These are phyloP conservation scores for Cordyceps fumosorosea DNA, from an alignment of 2,329 filamentous ascomycete species.

Conservation along the genomic window DNA sequence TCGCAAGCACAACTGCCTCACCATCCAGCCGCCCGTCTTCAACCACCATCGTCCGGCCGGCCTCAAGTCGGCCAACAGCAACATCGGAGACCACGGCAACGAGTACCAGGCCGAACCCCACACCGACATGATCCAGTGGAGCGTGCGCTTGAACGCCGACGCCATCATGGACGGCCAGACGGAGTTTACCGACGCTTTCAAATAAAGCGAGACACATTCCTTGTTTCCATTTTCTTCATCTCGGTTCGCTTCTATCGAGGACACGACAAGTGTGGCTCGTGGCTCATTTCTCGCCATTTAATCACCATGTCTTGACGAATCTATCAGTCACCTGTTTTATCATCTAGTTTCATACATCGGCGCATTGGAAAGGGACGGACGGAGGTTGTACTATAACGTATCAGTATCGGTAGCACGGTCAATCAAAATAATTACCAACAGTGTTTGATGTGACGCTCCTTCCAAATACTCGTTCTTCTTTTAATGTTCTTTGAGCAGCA, in stretches of 20 bases:
- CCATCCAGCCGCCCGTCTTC: slow-evolving; percentile 36
- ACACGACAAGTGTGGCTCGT: background rate
- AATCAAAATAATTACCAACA: background rate
- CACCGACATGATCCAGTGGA: slow-evolving; percentile 16
- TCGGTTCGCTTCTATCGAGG: background rate
- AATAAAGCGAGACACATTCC: background rate
- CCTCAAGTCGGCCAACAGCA: slow-evolving; percentile 24
- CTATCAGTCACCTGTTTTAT: background rate
- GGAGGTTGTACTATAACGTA: background rate
- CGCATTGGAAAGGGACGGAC: slow-evolving; percentile 1
- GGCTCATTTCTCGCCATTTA: background rate
- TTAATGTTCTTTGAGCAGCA: too few species aligned
- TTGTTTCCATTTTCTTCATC: background rate
- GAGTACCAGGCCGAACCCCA: slow-evolving; percentile 21
- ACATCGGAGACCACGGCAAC: slow-evolving; percentile 28
- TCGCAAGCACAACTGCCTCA: slow-evolving; percentile 31
- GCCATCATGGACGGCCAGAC: slow-evolving; percentile 12
- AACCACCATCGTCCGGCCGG: slow-evolving; percentile 37
- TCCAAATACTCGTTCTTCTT: too few species aligned
- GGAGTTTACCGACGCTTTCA: background rate
- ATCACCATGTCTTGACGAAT: background rate
- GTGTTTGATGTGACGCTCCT: too few species aligned
- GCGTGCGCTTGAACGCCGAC: slow-evolving; percentile 8
- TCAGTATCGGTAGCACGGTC: background rate
- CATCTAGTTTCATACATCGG: slow-evolving; percentile 1